Conservation (phyloP, 345 rosid species). For the Lepidium aucheri region DNA sequence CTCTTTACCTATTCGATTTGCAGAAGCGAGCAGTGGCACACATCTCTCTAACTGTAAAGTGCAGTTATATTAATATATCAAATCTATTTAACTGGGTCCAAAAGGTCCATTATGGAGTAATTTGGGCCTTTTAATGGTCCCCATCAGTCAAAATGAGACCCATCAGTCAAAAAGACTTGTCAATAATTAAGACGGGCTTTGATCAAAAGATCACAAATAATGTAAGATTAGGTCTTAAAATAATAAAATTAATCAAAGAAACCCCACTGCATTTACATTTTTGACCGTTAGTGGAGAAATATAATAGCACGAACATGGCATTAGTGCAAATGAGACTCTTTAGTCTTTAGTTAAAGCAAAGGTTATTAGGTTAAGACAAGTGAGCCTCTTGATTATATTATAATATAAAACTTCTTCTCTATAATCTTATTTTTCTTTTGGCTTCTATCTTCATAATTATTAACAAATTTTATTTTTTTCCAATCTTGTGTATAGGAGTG, state of each 20-base stretch:
- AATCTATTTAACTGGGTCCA: too few relatives aligned
- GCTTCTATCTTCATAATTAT: neutral
- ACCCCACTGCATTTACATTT: neutral
- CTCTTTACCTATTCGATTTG: too few relatives aligned
- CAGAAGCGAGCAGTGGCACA: too few relatives aligned
- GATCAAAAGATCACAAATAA: slow-evolving; percentile 12
- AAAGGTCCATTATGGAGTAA: neutral
- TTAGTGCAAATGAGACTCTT: slow-evolving; percentile 21
- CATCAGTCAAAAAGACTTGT: slow-evolving; percentile 2
- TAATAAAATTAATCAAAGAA: neutral
- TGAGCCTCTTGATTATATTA: neutral
- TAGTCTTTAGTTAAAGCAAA: slow-evolving; percentile 14
- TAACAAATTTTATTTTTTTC: neutral
- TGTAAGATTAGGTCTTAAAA: slow-evolving; percentile 2
- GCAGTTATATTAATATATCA: too few relatives aligned
- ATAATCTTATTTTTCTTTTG: neutral
- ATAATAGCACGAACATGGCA: slow-evolving; percentile 5
- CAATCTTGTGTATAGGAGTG: too few relatives aligned
- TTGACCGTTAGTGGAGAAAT: slow-evolving; percentile 19
- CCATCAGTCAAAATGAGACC: neutral
- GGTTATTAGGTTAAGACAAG: slow-evolving; percentile 8
- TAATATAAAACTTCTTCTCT: neutral
- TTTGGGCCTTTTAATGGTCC: neutral
- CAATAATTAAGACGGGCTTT: neutral
- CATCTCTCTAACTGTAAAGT: too few relatives aligned